Percentiles rank a stretch among this genome's conserved stretches.
phyloP scores from a whole-genome alignment of 1,139 yeast species.

The Hansenula lynferdii region DNA sequence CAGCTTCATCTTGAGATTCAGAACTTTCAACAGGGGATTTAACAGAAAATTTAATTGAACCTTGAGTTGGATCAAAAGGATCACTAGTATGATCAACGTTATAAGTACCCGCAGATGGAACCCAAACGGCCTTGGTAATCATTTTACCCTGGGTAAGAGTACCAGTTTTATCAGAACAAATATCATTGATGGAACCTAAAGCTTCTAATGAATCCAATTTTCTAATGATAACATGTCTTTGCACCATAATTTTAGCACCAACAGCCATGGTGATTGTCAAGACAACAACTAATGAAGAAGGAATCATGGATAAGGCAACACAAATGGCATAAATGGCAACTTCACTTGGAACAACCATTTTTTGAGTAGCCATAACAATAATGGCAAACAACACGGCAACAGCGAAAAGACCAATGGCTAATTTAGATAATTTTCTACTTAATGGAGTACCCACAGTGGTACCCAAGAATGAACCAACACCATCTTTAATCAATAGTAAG shows the following conservation, averaged over 20 bases:
- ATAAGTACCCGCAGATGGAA: constrained; percentile 71
- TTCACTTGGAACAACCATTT: constrained; percentile 57
- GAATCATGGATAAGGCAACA: constrained; percentile 80
- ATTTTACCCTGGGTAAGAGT: constrained; percentile 78
- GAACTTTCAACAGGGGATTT: constrained; percentile 36
- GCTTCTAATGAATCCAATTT: constrained; percentile 78
- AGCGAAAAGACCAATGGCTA: constrained; percentile 64
- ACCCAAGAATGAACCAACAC: constrained; percentile 68
- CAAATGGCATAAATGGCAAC: constrained; percentile 84
- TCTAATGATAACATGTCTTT: constrained; percentile 68
- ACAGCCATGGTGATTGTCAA: constrained; percentile 84
- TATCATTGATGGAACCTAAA: constrained; percentile 74
- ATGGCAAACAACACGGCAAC: constrained; percentile 75
- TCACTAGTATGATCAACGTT: constrained; percentile 56
- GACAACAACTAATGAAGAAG: constrained; percentile 76
- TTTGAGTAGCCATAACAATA: constrained; percentile 76
- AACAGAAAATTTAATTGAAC: constrained; percentile 41
- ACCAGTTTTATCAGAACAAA: constrained; percentile 83
- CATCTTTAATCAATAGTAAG: constrained; percentile 38
- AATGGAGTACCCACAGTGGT: constrained; percentile 75
- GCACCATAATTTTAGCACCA: constrained; percentile 77
- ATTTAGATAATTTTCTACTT: constrained; percentile 60
- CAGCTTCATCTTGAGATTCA: constrained; percentile 35
- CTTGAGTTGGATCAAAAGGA: constrained; percentile 71
- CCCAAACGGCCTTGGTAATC: constrained; percentile 70